Base-by-base conservation (phyloP, 805 yeast genomes). In the Schwanniomyces vanrijiae region DNA sequence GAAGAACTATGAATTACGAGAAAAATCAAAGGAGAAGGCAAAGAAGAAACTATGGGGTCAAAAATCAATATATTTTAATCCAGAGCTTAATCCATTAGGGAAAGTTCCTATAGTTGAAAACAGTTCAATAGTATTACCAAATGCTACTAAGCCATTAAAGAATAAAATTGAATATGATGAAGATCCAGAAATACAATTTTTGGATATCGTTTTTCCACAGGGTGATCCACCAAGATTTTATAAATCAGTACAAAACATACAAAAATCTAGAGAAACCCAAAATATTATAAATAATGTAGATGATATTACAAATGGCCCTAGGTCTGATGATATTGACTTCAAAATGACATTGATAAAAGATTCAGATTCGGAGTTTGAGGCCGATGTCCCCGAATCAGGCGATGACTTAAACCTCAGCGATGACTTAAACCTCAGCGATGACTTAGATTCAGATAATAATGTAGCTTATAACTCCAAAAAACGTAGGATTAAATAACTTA, bases 61-160 rank as follows among this genome's bases (percentile, higher is more conserved):
- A 24, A 64, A 71, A 33, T 82, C 88, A 6, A 68, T 82, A 1
- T 84, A 78, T 57, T 83, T 80, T 61, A 85, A 84, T 54, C 82
- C 84, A 4, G 88, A 84, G 50, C 75, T 86, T 68, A 84, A 84
- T 49, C 83, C 85, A 2, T 56, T 74, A 4, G 90, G 90, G 0
- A 62, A 56, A 41, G 79, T 83, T 0, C 86, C 87, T 0, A 55
- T 64, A 5, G 16, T 43, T 3, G 19, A 5, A 24, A 22, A 21
- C 2, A 45, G 6, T 18, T 16, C 1, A 37, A 62, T 47, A 26
- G 51, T 46, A 20, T 47, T 65, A 8, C 60, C 60, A 5, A 70
- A 68, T 43, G 29, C 65, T 3, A 64, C 70, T 1, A 65, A 65
- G 29, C 74, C 75, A 13, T 48, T 72, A 25, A 60, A 55, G 40